A percentile compares a stretch with the other conserved stretches of the same genome.
Conservation (phyloP, 2,329 filamentous ascomycete species). For the Aureobasidium mangrovei region DNA sequence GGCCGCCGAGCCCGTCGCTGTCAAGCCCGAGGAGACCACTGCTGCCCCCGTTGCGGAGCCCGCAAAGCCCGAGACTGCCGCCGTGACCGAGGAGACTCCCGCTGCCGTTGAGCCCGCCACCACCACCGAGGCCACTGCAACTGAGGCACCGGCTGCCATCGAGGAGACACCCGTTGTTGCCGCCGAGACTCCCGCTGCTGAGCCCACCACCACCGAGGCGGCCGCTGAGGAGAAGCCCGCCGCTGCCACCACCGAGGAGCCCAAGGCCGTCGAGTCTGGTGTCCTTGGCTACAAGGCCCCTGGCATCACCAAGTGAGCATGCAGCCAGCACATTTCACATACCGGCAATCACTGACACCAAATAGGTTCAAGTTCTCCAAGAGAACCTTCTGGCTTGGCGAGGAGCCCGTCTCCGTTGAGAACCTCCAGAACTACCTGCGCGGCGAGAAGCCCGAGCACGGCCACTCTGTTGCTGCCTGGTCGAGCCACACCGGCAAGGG, state of each 20-base stretch:
- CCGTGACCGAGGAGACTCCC: slow-evolving; percentile 13
- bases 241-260: slow-evolving; percentile 34
- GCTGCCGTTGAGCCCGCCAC: slow-evolving; percentile 3
- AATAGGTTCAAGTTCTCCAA: slow-evolving; percentile 78
- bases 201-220: slow-evolving; percentile 32
- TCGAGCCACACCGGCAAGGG: slow-evolving; percentile 91
- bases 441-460: slow-evolving; percentile 74
- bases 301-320: slow-evolving; percentile 76
- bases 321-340: slow-evolving; percentile 16
- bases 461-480: slow-evolving; percentile 78
- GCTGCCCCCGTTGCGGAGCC: slow-evolving; percentile 4
- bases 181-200: slow-evolving; percentile 31
- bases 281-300: slow-evolving; percentile 82
- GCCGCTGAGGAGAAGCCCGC: slow-evolving; percentile 21
- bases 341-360: slow-evolving; percentile 12
- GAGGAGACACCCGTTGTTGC: slow-evolving; percentile 17
- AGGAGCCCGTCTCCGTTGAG: slow-evolving; percentile 63
- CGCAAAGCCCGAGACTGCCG: slow-evolving; percentile 9
- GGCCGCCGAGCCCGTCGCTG: slow-evolving; percentile 14
- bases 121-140: slow-evolving; percentile 2
- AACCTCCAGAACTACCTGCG: slow-evolving; percentile 70
- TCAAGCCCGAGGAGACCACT: slow-evolving; percentile 14
- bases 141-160: slow-evolving; percentile 28
- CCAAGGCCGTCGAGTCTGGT: slow-evolving; percentile 59
- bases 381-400: slow-evolving; percentile 68